phyloP scores from a whole-genome alignment of 148 eudicot genomes.

The Heliamphora exappendiculata region DNA sequence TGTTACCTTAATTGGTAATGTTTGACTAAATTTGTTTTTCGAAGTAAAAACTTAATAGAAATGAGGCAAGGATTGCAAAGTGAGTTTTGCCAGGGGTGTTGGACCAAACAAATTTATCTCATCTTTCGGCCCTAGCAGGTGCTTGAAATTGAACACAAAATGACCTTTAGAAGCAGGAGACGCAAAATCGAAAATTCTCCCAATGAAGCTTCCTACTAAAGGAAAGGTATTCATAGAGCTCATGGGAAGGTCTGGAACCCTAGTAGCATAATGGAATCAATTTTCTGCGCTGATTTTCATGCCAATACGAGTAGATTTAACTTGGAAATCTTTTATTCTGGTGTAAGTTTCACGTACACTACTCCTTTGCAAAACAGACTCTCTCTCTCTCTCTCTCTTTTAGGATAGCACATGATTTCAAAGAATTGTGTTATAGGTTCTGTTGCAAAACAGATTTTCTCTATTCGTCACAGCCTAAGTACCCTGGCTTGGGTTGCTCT shows the following conservation, averaged over 20 bases:
- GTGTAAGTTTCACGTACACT: background rate
- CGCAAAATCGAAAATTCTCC: too few relatives aligned
- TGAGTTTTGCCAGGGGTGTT: background rate
- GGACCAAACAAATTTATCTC: background rate
- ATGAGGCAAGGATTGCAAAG: too few relatives aligned
- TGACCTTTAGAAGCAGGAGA: too few relatives aligned
- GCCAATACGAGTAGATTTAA: too few relatives aligned
- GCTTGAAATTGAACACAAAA: background rate
- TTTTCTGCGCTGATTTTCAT: too few relatives aligned
- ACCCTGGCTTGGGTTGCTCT: background rate
- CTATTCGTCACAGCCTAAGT: background rate
- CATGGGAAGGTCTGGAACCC: too few relatives aligned
- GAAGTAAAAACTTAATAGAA: too few relatives aligned
- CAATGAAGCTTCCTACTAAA: too few relatives aligned
- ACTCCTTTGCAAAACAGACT: background rate
- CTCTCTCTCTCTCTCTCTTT: background rate
- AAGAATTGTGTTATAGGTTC: background rate
- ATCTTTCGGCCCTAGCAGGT: background rate
- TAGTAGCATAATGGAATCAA: too few relatives aligned
- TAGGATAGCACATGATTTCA: background rate
- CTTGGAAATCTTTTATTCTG: background rate
- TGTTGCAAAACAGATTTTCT: background rate
- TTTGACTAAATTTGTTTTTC: too few relatives aligned
- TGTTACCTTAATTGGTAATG: too few relatives aligned
- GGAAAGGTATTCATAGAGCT: too few relatives aligned